A percentile compares a stretch with the other conserved stretches of the same genome.
phyloP scores from a whole-genome alignment of 1,139 yeast genomes.

The Kodamaea suecica region DNA sequence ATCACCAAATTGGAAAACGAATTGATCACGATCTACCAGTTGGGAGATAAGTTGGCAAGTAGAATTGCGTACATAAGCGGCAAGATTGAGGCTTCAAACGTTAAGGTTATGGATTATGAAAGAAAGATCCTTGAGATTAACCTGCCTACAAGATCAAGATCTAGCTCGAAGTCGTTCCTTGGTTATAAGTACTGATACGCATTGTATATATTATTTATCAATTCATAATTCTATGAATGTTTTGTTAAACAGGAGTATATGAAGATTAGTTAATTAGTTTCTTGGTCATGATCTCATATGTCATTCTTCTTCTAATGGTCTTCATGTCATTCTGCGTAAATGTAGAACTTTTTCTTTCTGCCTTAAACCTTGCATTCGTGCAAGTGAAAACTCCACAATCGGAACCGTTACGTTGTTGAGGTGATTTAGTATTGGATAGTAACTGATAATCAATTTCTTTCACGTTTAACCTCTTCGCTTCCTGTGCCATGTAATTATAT shows the following conservation, averaged over 20 bases:
- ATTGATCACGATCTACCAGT: conserved; percentile 51
- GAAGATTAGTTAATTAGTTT: conserved; percentile 8
- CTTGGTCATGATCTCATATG: conserved; percentile 42
- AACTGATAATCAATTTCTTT: conserved; percentile 27
- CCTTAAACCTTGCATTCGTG: conserved; percentile 64
- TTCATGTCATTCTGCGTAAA: conserved; percentile 74
- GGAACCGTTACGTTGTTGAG: conserved; percentile 84
- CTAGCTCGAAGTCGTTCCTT: too few species aligned
- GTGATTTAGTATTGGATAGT: conserved; percentile 48
- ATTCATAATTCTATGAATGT: background rate
- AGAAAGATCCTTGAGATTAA: conserved; percentile 21
- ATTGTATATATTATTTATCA: too few species aligned
- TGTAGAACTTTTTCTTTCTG: conserved; percentile 44
- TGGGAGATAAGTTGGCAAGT: conserved; percentile 51
- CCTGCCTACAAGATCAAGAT: background rate
- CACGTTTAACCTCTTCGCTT: conserved; percentile 43
- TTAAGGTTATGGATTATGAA: conserved; percentile 45
- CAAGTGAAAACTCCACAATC: conserved; percentile 97
- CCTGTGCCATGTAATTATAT: conserved; percentile 58
- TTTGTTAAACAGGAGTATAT: too few species aligned
- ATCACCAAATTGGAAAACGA: conserved; percentile 70
- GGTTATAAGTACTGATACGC: too few species aligned
- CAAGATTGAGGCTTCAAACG: conserved; percentile 59
- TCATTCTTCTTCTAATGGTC: conserved; percentile 67
- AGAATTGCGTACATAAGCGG: conserved; percentile 63